Base-by-base conservation (phyloP, 2,329 filamentous ascomycete species). In the Fusarium stilboides region DNA sequence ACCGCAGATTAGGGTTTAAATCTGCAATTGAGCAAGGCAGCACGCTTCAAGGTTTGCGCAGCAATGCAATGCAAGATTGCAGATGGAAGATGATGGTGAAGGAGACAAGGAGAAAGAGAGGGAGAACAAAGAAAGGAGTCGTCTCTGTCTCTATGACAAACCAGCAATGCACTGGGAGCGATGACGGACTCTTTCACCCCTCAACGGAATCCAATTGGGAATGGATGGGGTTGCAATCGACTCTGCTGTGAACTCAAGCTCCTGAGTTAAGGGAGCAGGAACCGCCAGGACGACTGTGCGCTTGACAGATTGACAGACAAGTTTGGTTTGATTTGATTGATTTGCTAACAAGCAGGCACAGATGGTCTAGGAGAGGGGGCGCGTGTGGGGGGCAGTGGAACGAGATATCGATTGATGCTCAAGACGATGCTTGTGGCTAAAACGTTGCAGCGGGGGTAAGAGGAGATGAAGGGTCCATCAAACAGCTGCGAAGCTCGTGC, bases 321-420 rank as follows among this genome's bases (percentile, higher is more conserved):
- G 28, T 31, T 31, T 31, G 28, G 51, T 36, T 53, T 47, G 59
- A 45, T 34, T 37, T 26, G 61, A 54, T 53, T 62, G 61, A 69
- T 62, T 54, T 64, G 59, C 64, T 62, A 64, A 39, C 49, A 64
- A 59, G 65, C 58, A 46, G 37, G 66, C 58, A 49, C 58, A 49
- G 62, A 54, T 39, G 51, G 39, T 39, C 26, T 45, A 37, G 31
- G 31, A 62, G 62, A 71, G 57, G 58, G 64, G 62, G 50, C 36
- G 58, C 60, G 51, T 47, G 70, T 67, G 72, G 68, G 71, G 70
- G 60, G 46, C 26, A 60, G 71, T 74, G 71, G 72, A 70, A 74
- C 72, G 72, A 74, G 72, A 71, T 74, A 67, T 74, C 65, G 62
- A 73, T 73, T 73, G 69, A 74, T 71, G 62, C 59, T 74, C 60